phyloP scores from a whole-genome alignment of 768 basidiomycete species.

The Russula sp. region DNA sequence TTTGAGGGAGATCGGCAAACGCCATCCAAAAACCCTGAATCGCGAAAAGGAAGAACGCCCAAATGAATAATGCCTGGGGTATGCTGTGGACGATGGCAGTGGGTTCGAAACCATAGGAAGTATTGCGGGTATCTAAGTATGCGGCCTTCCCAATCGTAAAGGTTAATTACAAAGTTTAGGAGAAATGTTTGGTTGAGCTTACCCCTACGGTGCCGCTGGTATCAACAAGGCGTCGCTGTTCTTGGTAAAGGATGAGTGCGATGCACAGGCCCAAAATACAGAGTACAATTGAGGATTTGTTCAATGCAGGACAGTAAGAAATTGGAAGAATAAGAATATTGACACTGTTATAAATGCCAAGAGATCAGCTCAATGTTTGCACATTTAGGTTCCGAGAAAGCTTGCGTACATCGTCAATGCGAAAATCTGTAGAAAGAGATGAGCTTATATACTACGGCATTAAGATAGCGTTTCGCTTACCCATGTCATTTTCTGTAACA shows the following conservation, averaged over 20 bases:
- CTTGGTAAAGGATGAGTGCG: not conserved
- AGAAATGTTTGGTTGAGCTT: not conserved
- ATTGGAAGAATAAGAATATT: slow-evolving; percentile 8
- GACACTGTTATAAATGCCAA: not conserved
- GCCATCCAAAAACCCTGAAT: slow-evolving; percentile 25
- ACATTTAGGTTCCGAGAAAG: not conserved
- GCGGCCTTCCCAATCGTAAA: not conserved
- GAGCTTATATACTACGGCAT: not conserved
- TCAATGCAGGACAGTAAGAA: not conserved
- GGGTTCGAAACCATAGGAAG: slow-evolving; percentile 13
- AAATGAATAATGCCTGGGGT: slow-evolving; percentile 10
- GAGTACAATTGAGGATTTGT: slow-evolving; percentile 2
- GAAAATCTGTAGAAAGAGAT: slow-evolving; percentile 1
- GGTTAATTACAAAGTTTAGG: not conserved
- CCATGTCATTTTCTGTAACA: not conserved
- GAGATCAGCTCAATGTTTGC: not conserved
- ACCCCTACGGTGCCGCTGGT: not conserved
- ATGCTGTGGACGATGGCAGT: slow-evolving; percentile 24
- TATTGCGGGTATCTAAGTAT: slow-evolving; percentile 16
- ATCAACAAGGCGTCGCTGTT: not conserved
- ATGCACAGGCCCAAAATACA: slow-evolving; percentile 3
- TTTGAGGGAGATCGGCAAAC: not conserved
- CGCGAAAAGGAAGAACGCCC: slow-evolving; percentile 10
- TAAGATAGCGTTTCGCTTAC: not conserved
- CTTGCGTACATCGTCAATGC: slow-evolving; percentile 7